Base-by-base conservation (phyloP, 2,329 filamentous ascomycete species). In the Periconia sp. region DNA sequence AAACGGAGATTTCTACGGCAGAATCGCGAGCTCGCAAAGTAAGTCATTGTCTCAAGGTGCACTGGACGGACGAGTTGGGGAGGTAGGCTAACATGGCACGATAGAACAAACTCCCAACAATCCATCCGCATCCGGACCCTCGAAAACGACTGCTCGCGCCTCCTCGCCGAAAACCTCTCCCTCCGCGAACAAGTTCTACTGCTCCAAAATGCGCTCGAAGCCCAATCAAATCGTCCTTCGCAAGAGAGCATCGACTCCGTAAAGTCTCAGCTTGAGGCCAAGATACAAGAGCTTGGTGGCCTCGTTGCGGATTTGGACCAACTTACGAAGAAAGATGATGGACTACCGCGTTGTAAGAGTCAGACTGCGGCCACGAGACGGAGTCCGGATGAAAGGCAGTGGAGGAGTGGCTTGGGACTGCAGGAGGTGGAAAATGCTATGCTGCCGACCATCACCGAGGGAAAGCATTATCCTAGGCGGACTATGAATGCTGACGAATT, bases 1-100 rank as follows among this genome's bases (percentile, higher is more conserved):
- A 88, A 89, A 66, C 82, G 86, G 61, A 85, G 87, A 65, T 89
- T 92, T 64, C 76, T 92, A 59, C 82, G 89, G 40, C 89, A 94
- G 67, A 95, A 95, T 66, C 82, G 88, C 70, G 89, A 94, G 61
- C 86, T 94, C 52, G 88, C 88, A 45, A 78, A 77, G 71, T 74
- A 65, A 36, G 62, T 48, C 12, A 15, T 22, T 19, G 24, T 9
- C 17, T 32, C 50, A 30, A 28, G 22, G 8, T 9, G 19, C 16
- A 23, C n/a, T n/a, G 11, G 29, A 28, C 50, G 63, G 28, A 61
- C 36, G 19, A 25, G 13, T n/a, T n/a, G n/a, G n/a, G n/a, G n/a
- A n/a, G n/a, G n/a, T n/a, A n/a, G n/a, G n/a, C n/a, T n/a, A n/a
- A n/a, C n/a, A n/a, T n/a, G n/a, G n/a, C n/a, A 18, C 19, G 18